phyloP scores from a whole-genome alignment of 164 flowering plant species.

The Saururus chinensis region DNA sequence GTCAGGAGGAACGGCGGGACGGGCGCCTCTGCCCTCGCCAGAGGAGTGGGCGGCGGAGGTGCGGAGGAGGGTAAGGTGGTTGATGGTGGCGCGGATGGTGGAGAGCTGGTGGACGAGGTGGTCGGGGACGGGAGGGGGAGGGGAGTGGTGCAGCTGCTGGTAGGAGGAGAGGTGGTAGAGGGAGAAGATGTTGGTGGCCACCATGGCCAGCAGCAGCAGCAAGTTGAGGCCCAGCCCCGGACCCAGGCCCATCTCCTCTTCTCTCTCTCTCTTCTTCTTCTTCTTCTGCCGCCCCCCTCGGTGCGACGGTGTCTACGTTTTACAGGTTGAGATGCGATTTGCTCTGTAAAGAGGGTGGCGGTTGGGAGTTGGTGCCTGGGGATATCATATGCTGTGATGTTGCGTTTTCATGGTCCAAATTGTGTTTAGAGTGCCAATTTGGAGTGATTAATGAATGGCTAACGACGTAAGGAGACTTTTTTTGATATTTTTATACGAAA shows the following conservation, averaged over 20 bases:
- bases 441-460: too few species aligned
- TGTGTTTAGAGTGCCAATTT: too few species aligned
- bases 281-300: too few species aligned
- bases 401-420: too few species aligned
- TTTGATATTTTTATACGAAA: too few species aligned
- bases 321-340: too few species aligned
- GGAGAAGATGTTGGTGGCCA: slow-evolving; percentile 89
- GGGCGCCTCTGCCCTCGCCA: slow-evolving; percentile 16
- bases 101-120: slow-evolving; percentile 72
- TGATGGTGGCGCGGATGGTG: slow-evolving; percentile 76
- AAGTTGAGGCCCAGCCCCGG: slow-evolving; percentile 78
- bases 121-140: slow-evolving; percentile 51
- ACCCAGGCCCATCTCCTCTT: slow-evolving; percentile 2
- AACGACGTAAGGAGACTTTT: too few species aligned
- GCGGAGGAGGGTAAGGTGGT: slow-evolving; percentile 11
- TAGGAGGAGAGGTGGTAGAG: slow-evolving; percentile 90
- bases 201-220: slow-evolving; percentile 83
- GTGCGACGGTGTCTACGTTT: too few species aligned
- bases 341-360: too few species aligned
- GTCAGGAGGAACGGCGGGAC: slow-evolving; percentile 34
- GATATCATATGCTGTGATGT: too few species aligned
- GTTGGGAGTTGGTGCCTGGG: too few species aligned
- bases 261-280: too few species aligned
- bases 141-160: slow-evolving; percentile 26
- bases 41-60: slow-evolving; percentile 8